A percentile compares a stretch with the other conserved stretches of the same genome.
phyloP scores from a whole-genome alignment of 2,329 filamentous ascomycete genomes.

The Aschersonia sp. region DNA sequence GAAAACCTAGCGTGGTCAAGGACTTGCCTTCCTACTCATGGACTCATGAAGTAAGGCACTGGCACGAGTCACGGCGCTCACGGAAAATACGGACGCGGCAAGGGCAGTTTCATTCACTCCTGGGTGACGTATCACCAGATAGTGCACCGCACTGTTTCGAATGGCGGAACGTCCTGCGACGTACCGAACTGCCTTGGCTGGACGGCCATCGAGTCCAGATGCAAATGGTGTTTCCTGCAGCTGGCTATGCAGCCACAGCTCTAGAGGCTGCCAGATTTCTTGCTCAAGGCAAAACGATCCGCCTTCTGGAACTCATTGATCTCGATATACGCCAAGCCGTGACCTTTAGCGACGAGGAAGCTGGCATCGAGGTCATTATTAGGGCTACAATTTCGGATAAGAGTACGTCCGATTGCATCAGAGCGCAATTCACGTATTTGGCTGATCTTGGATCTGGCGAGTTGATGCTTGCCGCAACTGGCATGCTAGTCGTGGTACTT shows the following conservation, averaged over 20 bases:
- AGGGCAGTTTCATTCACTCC: slow-evolving; percentile 13
- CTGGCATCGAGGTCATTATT: not conserved
- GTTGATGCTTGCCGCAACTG: not conserved
- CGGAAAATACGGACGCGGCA: slow-evolving; percentile 11
- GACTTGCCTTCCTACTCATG: slow-evolving; percentile 8
- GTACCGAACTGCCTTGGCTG: not conserved
- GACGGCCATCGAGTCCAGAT: slow-evolving; percentile 9
- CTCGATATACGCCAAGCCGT: not conserved
- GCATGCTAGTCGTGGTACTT: not conserved
- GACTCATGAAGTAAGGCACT: slow-evolving; percentile 5
- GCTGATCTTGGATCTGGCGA: not conserved
- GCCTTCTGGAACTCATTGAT: not conserved
- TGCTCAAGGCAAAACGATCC: not conserved
- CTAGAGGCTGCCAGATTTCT: slow-evolving; percentile 1
- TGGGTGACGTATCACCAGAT: not conserved
- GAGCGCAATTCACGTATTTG: not conserved
- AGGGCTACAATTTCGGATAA: not conserved
- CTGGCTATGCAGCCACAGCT: slow-evolving; percentile 21
- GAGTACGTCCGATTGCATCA: not conserved
- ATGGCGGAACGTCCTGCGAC: slow-evolving; percentile 11
- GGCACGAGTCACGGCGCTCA: slow-evolving; percentile 8
- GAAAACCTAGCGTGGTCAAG: not conserved
- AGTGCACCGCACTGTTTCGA: not conserved
- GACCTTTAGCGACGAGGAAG: not conserved
- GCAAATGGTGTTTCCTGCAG: slow-evolving; percentile 19